Evolutionary conservation across 148 eudicot genomes (phyloP), one percentile per base, ranked within the genome.

Genomic region (Fagopyrum tataricum): DNA sequence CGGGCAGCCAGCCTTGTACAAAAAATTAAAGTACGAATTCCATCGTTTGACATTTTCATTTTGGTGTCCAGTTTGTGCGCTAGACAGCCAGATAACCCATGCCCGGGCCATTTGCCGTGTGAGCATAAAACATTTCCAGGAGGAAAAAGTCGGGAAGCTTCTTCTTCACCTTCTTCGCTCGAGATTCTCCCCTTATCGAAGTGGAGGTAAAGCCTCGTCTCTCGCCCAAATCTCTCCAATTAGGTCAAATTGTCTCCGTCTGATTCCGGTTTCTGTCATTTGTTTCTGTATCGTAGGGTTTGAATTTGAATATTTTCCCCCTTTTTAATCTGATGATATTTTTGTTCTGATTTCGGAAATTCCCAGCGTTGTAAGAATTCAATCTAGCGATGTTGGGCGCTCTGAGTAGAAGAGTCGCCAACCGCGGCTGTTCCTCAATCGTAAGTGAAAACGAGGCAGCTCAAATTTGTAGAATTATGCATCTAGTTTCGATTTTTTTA

Each of bases 321-420:
- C 10, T 4, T 46, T 13, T 17, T 40, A 66, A 40, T 66, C 44
- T 17, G 70, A 66, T 66, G 70, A 31, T 31, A 4, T 26, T 66
- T 40, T 31, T 31, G 37, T 58, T 14, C 64, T 52, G 51, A 61
- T 59, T 72, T 76, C 47, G 21, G 39, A 24, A 48, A 37, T 11
- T 72, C 47, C 24, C n/a, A 23, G 18, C 31, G 76, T 64, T n/a
- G 21, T 48, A 44, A 48, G 74, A 47, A 4, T 59, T 46, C 31
- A 52, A 53, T 14, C 48, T 43, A 53, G 53, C 37, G 64, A 78
- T 78, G 81, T 62, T 71, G 18, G 78, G 75, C 37, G 53, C 72
- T 43, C 75, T 72, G 23, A 72, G 74, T 37, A 72, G 81, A 70
- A 62, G 77, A 75, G 47, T 78, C 51, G 75, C 78, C 23, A 66